Conservation (phyloP, 176 grass and related monocot genomes). For the Lolium rigidum region DNA sequence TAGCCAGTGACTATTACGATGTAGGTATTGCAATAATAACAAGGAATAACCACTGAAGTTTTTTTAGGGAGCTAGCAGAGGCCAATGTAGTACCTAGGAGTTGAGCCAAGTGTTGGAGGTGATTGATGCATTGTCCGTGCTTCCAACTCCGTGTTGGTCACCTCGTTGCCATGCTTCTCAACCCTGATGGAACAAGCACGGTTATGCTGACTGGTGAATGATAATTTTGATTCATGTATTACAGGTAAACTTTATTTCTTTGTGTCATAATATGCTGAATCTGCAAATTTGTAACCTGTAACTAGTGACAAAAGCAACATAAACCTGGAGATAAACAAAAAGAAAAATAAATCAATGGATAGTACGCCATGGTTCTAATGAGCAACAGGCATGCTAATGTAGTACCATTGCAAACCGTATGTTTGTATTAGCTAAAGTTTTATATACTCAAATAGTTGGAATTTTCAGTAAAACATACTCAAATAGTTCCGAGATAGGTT, state of each 20-base stretch:
- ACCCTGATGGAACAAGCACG: background rate
- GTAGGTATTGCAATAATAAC: background rate
- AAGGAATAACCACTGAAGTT: background rate
- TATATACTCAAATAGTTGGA: too few species aligned
- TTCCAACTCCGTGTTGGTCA: background rate
- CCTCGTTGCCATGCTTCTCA: background rate
- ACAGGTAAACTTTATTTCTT: background rate
- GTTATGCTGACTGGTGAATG: background rate
- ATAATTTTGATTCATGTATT: background rate
- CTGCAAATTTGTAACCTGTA: background rate
- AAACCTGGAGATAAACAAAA: background rate
- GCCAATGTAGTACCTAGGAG: background rate
- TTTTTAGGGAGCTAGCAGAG: background rate
- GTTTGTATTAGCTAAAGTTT: background rate
- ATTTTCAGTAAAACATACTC: background rate
- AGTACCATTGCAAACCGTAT: background rate
- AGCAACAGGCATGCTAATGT: background rate
- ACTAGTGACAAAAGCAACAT: background rate
- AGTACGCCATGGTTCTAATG: background rate
- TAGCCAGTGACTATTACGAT: background rate
- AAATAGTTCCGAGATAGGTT: background rate
- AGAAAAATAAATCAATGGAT: background rate
- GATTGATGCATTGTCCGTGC: background rate
- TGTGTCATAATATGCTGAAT: background rate
- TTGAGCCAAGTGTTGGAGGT: background rate